A percentile compares a stretch with the other conserved stretches of the same genome.
phyloP scores from a whole-genome alignment of 805 yeast genomes.

The Sugiyamaella chiloensis region DNA sequence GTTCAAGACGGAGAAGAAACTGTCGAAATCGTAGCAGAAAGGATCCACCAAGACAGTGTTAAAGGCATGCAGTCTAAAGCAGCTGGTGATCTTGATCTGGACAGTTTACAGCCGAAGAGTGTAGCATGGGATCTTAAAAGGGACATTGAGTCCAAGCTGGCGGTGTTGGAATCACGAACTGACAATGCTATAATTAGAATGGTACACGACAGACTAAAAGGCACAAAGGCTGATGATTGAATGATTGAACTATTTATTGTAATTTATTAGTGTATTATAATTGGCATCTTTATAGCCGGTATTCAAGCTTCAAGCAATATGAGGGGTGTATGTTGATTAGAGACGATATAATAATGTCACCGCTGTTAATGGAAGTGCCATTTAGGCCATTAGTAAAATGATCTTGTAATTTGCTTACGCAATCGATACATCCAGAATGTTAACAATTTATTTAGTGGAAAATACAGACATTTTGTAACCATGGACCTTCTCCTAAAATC shows the following conservation, averaged over 20 bases:
- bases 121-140: constrained; percentile 38
- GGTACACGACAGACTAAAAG: constrained; percentile 37
- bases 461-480: no score
- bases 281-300: no score
- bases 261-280: no score
- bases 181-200: constrained; percentile 40
- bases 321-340: no score
- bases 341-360: no score
- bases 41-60: constrained; percentile 31
- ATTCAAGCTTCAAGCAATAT: no score
- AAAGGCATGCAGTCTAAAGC: constrained; percentile 23
- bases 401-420: no score
- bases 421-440: no score
- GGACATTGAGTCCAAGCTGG: constrained; percentile 39
- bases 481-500: no score
- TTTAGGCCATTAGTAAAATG: no score
- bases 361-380: no score
- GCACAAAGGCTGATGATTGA: constrained; percentile 2
- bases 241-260: neutral
- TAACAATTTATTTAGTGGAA: no score
- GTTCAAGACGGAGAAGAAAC: constrained; percentile 33
- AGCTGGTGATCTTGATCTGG: constrained; percentile 21
- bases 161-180: constrained; percentile 41
- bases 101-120: constrained; percentile 27
- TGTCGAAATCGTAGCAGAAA: constrained; percentile 37